Base-by-base conservation (phyloP, 176 grass and related monocot genomes). In the Musa beccarii region DNA sequence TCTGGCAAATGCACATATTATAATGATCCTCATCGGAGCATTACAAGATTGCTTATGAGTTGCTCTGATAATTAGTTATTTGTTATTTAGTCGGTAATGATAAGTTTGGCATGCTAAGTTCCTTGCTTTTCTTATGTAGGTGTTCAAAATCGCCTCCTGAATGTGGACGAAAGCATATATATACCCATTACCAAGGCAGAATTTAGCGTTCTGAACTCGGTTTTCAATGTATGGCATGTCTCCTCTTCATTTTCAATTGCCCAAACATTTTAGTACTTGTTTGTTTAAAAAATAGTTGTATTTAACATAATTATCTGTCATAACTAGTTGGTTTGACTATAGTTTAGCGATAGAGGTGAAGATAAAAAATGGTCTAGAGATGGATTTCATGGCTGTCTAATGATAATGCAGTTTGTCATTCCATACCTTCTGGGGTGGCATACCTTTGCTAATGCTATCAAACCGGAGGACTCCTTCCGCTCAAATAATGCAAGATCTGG, bases 381-480 rank as follows among this genome's bases (percentile, higher is more conserved):
- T 43, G 34, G 34, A 43, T 43, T 43, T 43, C 34, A 43, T 43
- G 14, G 25, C 29, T 43, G 19, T 10, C 26, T 49, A 10, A 17
- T 43, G 24, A 69, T 16, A 17, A 17, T 86, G 78, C 95, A 99
- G 95, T 99, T 85, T 84, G 84, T 99, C n/a, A 78, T 91, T 75
- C 95, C 95, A 20, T 84, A 91, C 51, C 79, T 99, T 23, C 87
- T 99, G 84, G 95, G 95, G 66, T 99, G 86, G 95, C 88, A 92
- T 74, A 78, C 84, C 25, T 99, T 94, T 52, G 54, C 83, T 68
- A 94, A 82, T 81, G 84, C 90, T 49, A 87, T 98, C 20, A 85
- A 84, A 78, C 90, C 90, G 0, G 88, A 87, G 23, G 81, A 88
- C 3, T 81, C 87, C 25, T 75, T 43, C 49, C 1, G 69, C 12